A percentile compares a stretch with the other conserved stretches of the same genome.
These are phyloP conservation scores for Aureobasidium pullulans DNA, from an alignment of 2,329 filamentous ascomycete species.

Conservation along the genomic window DNA sequence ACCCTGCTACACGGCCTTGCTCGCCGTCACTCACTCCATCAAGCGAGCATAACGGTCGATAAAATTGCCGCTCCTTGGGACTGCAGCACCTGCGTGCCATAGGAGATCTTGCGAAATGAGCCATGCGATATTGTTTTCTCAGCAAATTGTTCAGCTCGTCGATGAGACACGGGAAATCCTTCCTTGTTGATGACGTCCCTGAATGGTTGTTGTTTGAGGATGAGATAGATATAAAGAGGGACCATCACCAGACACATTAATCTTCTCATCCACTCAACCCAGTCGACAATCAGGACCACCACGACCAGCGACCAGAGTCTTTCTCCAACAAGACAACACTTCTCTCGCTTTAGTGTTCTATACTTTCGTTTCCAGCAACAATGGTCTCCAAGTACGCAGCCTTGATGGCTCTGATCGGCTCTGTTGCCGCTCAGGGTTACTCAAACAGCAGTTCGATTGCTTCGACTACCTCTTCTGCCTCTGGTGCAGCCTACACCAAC, in stretches of 20 bases:
- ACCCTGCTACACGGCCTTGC: neutral
- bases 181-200: neutral
- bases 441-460: neutral
- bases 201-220: neutral
- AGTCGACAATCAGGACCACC: neutral
- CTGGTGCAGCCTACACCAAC: neutral
- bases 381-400: slow-evolving; percentile 8
- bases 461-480: neutral
- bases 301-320: neutral
- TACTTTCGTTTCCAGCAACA: slow-evolving; percentile 2
- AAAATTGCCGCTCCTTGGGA: slow-evolving; percentile 9
- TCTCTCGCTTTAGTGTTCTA: slow-evolving; percentile 9
- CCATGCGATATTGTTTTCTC: neutral
- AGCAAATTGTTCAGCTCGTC: neutral
- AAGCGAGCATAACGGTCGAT: slow-evolving; percentile 8
- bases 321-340: neutral
- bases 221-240: slow-evolving; percentile 6
- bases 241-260: neutral
- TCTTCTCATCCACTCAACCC: slow-evolving; percentile 11
- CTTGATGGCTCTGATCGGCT: slow-evolving; percentile 9
- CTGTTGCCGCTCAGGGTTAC: neutral
- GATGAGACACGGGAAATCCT: slow-evolving; percentile 9
- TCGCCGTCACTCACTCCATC: neutral
- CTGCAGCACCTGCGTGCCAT: slow-evolving; percentile 4
- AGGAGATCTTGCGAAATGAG: slow-evolving; percentile 11